Percentiles rank a stretch among this genome's conserved stretches.
Conservation (phyloP, 768 basidiomycete species). For the Mrakia gelida region DNA sequence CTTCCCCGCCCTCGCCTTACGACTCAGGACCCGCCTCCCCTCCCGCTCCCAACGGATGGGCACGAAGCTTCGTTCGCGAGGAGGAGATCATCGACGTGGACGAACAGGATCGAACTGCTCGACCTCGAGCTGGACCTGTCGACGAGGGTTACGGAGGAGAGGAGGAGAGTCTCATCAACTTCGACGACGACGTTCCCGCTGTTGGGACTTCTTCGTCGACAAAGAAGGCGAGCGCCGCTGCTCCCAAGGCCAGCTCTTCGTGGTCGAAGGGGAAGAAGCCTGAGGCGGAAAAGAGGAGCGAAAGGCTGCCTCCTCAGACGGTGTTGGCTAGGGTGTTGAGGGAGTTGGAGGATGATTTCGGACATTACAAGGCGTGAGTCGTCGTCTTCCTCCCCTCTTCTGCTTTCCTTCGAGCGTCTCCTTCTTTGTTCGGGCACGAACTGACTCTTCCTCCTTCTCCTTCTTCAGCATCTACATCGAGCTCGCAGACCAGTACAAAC, state of each 20-base stretch:
- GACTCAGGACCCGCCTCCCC: background rate
- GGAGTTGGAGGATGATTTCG: constrained; percentile 92
- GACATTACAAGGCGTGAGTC: constrained; percentile 83
- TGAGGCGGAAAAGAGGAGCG: constrained; percentile 18
- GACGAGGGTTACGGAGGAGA: background rate
- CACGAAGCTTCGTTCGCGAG: constrained; percentile 7
- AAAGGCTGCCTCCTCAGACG: constrained; percentile 74
- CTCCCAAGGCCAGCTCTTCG: background rate
- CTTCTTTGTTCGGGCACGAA: background rate
- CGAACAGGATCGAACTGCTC: background rate
- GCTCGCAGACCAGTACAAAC: constrained; percentile 86
- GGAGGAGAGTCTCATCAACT: constrained; percentile 19
- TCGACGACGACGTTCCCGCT: constrained; percentile 11
- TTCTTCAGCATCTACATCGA: constrained; percentile 73
- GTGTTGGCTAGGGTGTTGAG: constrained; percentile 73
- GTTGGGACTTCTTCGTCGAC: background rate
- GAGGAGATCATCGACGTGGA: constrained; percentile 17
- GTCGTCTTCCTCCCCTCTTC: background rate
- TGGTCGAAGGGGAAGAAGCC: constrained; percentile 16
- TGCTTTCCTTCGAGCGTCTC: background rate
- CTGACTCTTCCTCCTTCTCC: too few species aligned
- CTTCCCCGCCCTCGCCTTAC: constrained; percentile 14
- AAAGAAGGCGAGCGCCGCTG: background rate
- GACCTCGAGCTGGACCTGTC: background rate
- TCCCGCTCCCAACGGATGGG: constrained; percentile 15